Conservation (phyloP, 495 filamentous ascomycete species). For the Neurospora discreta region DNA sequence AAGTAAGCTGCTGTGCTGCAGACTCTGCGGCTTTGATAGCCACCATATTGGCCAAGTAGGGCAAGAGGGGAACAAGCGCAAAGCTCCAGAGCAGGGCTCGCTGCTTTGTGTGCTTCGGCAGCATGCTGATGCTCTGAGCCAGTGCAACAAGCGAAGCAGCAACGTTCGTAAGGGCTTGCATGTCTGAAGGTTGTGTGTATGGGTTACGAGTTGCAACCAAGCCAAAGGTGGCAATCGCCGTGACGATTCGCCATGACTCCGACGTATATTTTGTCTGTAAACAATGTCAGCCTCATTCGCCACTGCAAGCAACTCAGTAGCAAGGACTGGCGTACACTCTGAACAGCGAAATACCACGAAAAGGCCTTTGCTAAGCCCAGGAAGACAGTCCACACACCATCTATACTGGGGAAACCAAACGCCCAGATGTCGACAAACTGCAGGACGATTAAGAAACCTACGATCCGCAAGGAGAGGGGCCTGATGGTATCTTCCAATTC, state of each 20-base stretch:
- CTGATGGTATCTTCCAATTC: not conserved
- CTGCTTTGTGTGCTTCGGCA: conserved; percentile 10
- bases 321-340: conserved; percentile 10
- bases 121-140: conserved; percentile 10
- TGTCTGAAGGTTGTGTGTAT: conserved; percentile 10
- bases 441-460: not conserved
- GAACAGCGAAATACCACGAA: conserved; percentile 18
- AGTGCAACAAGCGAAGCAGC: conserved; percentile 12
- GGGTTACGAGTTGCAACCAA: conserved; percentile 13
- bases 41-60: conserved; percentile 10
- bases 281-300: not conserved
- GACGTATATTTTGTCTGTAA: not conserved
- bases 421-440: not conserved
- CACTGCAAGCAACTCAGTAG: not conserved
- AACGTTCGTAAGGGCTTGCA: conserved; percentile 4
- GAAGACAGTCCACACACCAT: not conserved
- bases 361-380: conserved; percentile 14
- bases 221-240: conserved; percentile 16
- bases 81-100: conserved; percentile 10
- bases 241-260: conserved; percentile 14
- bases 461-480: not conserved
- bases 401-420: not conserved
- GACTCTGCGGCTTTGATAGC: conserved; percentile 2
- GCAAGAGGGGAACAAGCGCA: conserved; percentile 6
- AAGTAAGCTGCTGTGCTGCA: not conserved